Percentiles rank a stretch among this genome's conserved stretches.
These are phyloP conservation scores for Coccomyxa sp. DNA, from an alignment of 139 green algal genomes.

Conservation along the genomic window DNA sequence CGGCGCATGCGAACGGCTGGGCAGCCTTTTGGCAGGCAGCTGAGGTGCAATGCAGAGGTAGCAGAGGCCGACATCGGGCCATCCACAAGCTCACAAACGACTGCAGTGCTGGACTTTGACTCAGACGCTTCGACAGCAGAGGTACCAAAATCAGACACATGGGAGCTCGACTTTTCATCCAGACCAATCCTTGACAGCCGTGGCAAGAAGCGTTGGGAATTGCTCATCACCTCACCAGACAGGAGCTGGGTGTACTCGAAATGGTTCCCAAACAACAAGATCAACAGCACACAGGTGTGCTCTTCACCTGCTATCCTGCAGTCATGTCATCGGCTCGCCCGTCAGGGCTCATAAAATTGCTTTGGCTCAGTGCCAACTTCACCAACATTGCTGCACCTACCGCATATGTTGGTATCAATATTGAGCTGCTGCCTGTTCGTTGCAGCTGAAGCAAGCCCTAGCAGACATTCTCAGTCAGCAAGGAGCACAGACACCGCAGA, in stretches of 20 bases:
- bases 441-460: constrained; percentile 75
- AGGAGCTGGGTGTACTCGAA: constrained; percentile 83
- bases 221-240: constrained; percentile 84
- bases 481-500: constrained; percentile 64
- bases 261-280: constrained; percentile 98
- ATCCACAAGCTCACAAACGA: too few relatives aligned
- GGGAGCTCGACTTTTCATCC: constrained; percentile 98
- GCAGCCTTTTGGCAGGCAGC: too few relatives aligned
- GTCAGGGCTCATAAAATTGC: too few relatives aligned
- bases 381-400: constrained; percentile 4
- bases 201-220: constrained; percentile 98
- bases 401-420: too few relatives aligned
- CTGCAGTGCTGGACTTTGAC: not conserved
- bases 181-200: constrained; percentile 92
- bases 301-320: not conserved
- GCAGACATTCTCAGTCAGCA: constrained; percentile 61
- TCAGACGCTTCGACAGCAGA: not conserved
- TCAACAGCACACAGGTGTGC: constrained; percentile 91
- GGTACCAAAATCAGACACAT: constrained; percentile 30
- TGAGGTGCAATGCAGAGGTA: too few relatives aligned
- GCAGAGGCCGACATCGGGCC: too few relatives aligned
- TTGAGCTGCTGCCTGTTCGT: not conserved
- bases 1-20: too few relatives aligned
- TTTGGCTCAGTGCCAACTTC: too few relatives aligned
- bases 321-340: not conserved